Evolutionary conservation across 129 eudicot species (phyloP), one percentile per base, ranked within the genome.

Genomic region (Oenanthe sinensis): DNA sequence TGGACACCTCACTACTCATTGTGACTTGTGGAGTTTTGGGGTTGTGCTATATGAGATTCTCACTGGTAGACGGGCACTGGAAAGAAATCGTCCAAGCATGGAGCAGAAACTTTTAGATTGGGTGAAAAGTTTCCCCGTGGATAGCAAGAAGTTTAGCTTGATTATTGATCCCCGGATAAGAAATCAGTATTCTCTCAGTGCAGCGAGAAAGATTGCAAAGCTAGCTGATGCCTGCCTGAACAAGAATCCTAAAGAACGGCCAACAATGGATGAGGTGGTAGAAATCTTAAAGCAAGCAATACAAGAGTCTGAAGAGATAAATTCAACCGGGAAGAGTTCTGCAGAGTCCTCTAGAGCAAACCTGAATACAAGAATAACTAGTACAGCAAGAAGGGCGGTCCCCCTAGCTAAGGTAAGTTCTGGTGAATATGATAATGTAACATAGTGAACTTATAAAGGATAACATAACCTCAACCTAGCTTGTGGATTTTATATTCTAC

Each of bases 11-110:
- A 77, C 89, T 43, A 50, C 75, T 7, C 85, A 84, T 86, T 84
- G 92, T 71, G 92, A 89, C 60, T 69, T 89, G 70, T 89, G 85
- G 82, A 86, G 88, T 76, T 89, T 82, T 58, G 92, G 92, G 17
- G 92, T 89, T 55, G 92, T 89, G 13, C 92, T 89, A 16, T 89
- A 89, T 42, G 92, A 89, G 85, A 80, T 89, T 52, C 79, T 89
- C n/a, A 84, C 92, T 7, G 92, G 92, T 15, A 82, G 92, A 75
- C 78, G 92, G 67, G 74, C 87, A 1, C 39, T 89, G 69, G 92
- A 89, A n/a, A 86, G 87, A 68, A 84, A 71, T 52, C 85, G 84
- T 12, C 90, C 90, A 2, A 8, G 83, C 16, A 8, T 40, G 5
- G 90, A 89, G 76, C 88, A 84, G 74, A 89, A 86, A 80, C 92